Base-by-base conservation (phyloP, 2,329 filamentous ascomycete genomes). In the Ceratocystis colombiana region DNA sequence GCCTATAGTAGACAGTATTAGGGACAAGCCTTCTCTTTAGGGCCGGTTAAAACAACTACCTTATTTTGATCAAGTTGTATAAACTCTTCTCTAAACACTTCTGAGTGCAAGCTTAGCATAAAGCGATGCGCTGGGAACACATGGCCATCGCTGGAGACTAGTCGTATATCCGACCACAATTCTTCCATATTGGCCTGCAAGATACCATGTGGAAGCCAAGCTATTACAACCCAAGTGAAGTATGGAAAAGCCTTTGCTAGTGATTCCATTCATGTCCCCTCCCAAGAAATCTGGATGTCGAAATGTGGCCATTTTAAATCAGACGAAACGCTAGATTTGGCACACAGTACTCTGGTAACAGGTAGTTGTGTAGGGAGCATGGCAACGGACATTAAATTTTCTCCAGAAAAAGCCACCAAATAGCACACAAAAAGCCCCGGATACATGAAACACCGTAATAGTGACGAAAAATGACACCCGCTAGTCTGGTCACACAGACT, bases 101-200 rank as follows among this genome's bases (percentile, higher is more conserved):
- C 1, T 7, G 55, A 59, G 17, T 59, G 17, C 5, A 37, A 2
- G 28, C 55, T 37, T 10, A 59, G 30, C 0, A 59, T 59, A 17
- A 33, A 59, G 15, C 55, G 55, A 59, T 59, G 55, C 12, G 6
- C 55, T 37, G 55, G 55, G n/a, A 59, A 59, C 17, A 33, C 33
- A 30, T 2, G 0, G 25, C 28, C 55, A n/a, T 59, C 55, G 17
- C 28, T 59, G 1, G 55, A 59, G 17, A 59, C 30, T 59, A 59
- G 28, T 17, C 15, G 2, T 15, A 59, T 37, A 37, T 59, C 55
- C 1, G 55, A 37, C 55, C 55, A 59, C 3, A 8, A 1, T 10
- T 59, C 28, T 37, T 59, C 55, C 55, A 59, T 59, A 5, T 33
- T 37, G 55, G 17, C 4, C 5, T 20, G 55, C 8, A 8, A 30